These are phyloP conservation scores for Oryza officinalis DNA, from an alignment of 176 grass and related monocot species.

Conservation along the genomic window DNA sequence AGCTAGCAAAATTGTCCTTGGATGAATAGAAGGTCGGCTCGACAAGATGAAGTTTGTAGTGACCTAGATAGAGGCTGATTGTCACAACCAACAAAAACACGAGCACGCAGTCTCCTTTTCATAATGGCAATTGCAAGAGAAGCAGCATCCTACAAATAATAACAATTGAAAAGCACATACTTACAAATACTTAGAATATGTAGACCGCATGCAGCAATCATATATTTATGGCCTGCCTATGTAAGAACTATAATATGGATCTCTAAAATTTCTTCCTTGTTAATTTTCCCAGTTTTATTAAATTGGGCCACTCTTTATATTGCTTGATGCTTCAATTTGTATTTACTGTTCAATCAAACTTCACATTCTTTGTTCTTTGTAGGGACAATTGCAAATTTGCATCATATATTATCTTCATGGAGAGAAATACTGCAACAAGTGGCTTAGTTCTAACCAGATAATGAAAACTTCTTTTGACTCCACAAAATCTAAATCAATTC, in stretches of 20 bases:
- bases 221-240: neutral
- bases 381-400: too few relatives aligned
- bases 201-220: neutral
- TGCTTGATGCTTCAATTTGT: neutral
- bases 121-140: constrained; percentile 60
- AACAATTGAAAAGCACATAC: neutral
- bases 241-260: neutral
- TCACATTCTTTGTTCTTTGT: neutral
- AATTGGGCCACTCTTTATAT: neutral
- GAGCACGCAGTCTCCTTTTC: constrained; percentile 39
- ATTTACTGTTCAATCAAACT: neutral
- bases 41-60: constrained; percentile 9
- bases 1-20: neutral
- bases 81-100: constrained; percentile 61
- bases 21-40: neutral
- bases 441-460: neutral
- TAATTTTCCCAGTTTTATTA: neutral
- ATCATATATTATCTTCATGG: neutral
- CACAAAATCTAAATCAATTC: neutral
- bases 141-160: constrained; percentile 59
- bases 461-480: neutral
- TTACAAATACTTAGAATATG: neutral
- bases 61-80: constrained; percentile 62
- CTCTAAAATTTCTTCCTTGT: neutral
- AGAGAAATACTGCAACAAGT: neutral